phyloP scores from a whole-genome alignment of 108 stramenopile genomes.

The Nitzschia inconspicua region DNA sequence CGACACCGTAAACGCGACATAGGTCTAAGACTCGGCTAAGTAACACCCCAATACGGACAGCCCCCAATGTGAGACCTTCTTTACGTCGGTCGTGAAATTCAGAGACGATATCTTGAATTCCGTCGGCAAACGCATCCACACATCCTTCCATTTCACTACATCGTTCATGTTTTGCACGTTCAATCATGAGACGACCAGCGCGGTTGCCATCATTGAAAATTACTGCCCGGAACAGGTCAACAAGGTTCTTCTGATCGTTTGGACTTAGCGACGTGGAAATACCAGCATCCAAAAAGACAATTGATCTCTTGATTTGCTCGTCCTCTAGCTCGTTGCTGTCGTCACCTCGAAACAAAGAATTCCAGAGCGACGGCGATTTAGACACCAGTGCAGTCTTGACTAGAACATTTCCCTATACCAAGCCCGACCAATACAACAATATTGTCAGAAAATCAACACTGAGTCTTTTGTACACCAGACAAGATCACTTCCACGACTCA shows the following conservation, averaged over 20 bases:
- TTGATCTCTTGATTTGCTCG: conserved; percentile 28
- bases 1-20: conserved; percentile 81
- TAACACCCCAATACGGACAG: conserved; percentile 77
- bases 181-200: conserved; percentile 87
- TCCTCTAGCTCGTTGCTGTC: neutral
- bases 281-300: conserved; percentile 88
- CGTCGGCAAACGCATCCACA: conserved; percentile 75
- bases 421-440: neutral
- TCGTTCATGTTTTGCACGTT: conserved; percentile 80
- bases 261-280: conserved; percentile 68
- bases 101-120: conserved; percentile 69
- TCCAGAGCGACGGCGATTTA: neutral
- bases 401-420: conserved; percentile 25
- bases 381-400: conserved; percentile 15
- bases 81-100: conserved; percentile 86
- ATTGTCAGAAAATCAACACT: neutral
- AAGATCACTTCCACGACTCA: conserved; percentile 23
- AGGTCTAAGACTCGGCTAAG: conserved; percentile 74
- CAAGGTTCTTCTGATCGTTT: conserved; percentile 71
- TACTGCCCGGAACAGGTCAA: conserved; percentile 81
- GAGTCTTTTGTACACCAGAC: neutral
- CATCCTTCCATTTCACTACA: conserved; percentile 79
- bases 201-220: conserved; percentile 78
- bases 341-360: neutral
- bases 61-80: conserved; percentile 82